Base-by-base conservation (phyloP, 1,139 yeast genomes). In the Hansenula lynferdii region DNA sequence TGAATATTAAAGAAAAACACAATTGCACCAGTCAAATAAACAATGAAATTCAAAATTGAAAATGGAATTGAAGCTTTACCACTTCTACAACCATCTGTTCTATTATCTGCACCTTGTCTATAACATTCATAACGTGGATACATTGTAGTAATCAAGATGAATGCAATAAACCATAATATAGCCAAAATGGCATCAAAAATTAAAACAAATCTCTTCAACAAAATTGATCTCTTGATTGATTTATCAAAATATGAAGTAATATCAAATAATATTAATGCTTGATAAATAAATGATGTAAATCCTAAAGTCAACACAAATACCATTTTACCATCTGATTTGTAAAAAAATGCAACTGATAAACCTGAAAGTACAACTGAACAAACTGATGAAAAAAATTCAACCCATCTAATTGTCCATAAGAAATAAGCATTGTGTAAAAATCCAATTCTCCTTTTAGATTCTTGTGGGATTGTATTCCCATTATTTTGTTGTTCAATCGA, bases 61-160 rank as follows among this genome's bases (percentile, higher is more conserved):
- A 31, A 31, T 2, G 10, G 28, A 15, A 31, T 20, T 17, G 34
- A 22, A 3, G 22, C 27, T 12, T 31, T 24, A 3, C 34, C 34
- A 22, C 28, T 23, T 31, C 22, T 31, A n/a, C 34, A 31, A 17
- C 34, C 34, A 21, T 31, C 28, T 17, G 17, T 15, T 17, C 34
- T 31, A 31, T 31, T 12, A 17, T 12, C 8, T 7, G 10, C 8
- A 17, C 34, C 34, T 18, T 31, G 34, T 31, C 19, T 31, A 16
- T 11, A 8, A n/a, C 34, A 31, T 20, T 31, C 19, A n/a, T 31
- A 31, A 5, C 14, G 10, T 12, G 34, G 34, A 23, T 31, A 31
- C 7, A 6, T 17, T 6, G n/a, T 16, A 2, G 25, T 11, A 16
- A 31, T 16, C n/a, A 31, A 18, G 6, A 22, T 11, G 8, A 23